Conservation (phyloP, 768 basidiomycete genomes). For the Tremella yokohamensis region DNA sequence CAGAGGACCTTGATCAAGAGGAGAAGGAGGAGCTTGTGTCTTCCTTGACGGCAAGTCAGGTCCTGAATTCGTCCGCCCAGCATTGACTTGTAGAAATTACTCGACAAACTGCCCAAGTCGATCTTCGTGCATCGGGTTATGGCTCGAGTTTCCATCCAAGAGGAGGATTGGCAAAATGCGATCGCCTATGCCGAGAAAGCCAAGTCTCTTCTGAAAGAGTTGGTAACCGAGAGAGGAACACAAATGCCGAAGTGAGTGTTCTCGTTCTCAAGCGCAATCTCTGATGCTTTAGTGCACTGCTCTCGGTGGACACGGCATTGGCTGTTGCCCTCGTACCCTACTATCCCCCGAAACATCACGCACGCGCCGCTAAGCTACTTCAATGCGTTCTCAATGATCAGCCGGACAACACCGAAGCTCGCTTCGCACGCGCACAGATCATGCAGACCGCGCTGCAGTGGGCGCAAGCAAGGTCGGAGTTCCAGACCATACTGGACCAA, state of each 20-base stretch:
- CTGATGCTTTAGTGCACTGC: constrained; percentile 20
- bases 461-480: constrained; percentile 63
- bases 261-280: not conserved
- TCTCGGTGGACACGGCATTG: constrained; percentile 66
- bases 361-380: constrained; percentile 68
- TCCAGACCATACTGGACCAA: constrained; percentile 58
- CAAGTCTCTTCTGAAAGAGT: constrained; percentile 57
- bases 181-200: constrained; percentile 70
- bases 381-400: constrained; percentile 66
- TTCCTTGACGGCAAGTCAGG: constrained; percentile 60
- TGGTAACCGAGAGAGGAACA: constrained; percentile 62
- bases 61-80: not conserved
- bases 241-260: constrained; percentile 54
- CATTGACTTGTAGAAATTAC: constrained; percentile 24
- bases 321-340: constrained; percentile 76
- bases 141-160: constrained; percentile 63
- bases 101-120: constrained; percentile 56
- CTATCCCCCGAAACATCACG: constrained; percentile 85
- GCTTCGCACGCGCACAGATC: constrained; percentile 74
- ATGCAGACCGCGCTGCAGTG: constrained; percentile 64
- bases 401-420: constrained; percentile 61
- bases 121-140: constrained; percentile 67
- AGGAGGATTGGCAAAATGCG: constrained; percentile 70
- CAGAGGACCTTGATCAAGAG: constrained; percentile 49
- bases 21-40: constrained; percentile 62